Percentiles rank a stretch among this genome's conserved stretches.
Conservation (phyloP, 441 rosid genomes). For the Corymbia citriodora region DNA sequence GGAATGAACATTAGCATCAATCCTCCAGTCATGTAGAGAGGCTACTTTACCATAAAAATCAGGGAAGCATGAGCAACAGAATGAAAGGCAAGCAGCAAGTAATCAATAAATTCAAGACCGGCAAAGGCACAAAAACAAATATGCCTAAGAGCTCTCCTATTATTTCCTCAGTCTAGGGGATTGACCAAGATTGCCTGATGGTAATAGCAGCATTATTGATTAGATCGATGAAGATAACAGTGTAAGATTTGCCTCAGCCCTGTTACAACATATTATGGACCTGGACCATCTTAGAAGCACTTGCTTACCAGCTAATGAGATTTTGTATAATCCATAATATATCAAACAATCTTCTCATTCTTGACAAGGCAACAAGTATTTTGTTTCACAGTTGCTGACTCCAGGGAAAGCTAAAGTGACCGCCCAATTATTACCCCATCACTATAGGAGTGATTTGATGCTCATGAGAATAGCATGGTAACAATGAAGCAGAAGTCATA, state of each 20-base stretch:
- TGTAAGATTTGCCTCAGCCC: neutral
- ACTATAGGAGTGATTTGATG: neutral
- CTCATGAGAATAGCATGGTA: neutral
- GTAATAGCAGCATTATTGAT: neutral
- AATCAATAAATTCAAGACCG: neutral
- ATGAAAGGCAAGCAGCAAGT: neutral
- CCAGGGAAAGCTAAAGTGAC: neutral
- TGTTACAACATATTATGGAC: neutral
- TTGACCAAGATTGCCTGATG: neutral
- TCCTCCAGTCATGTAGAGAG: neutral
- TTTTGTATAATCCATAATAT: neutral
- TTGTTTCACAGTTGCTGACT: neutral
- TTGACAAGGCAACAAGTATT: neutral
- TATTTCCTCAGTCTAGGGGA: neutral
- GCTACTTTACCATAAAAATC: neutral
- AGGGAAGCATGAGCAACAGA: neutral
- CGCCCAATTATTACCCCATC: neutral
- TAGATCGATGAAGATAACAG: neutral
- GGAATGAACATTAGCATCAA: neutral
- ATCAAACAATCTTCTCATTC: neutral
- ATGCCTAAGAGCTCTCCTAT: neutral
- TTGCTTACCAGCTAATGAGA: neutral
- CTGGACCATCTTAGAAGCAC: neutral
- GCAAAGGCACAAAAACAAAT: neutral
- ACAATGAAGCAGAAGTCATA: neutral